phyloP scores from a whole-genome alignment of 2,329 filamentous ascomycete species.

The Fusarium praegraminearum region DNA sequence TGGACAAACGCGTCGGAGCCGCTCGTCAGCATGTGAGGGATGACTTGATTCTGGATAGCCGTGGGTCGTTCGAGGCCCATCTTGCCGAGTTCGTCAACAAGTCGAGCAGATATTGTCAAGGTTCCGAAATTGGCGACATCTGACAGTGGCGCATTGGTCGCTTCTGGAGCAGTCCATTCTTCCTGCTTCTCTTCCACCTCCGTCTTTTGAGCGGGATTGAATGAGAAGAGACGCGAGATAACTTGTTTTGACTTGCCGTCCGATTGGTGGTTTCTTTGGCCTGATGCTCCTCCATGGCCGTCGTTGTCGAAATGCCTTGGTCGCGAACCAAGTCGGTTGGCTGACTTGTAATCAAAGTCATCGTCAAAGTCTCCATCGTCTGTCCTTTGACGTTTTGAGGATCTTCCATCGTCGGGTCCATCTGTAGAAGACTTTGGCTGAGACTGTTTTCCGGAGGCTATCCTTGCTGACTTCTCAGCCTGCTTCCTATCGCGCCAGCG shows the following conservation, averaged over 20 bases:
- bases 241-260: slow-evolving; percentile 64
- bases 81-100: slow-evolving; percentile 88
- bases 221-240: slow-evolving; percentile 92
- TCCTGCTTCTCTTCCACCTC: slow-evolving; percentile 64
- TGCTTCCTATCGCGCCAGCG: slow-evolving; percentile 89
- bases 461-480: slow-evolving; percentile 61
- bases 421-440: slow-evolving; percentile 40
- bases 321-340: slow-evolving; percentile 22
- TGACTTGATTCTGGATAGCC: slow-evolving; percentile 91
- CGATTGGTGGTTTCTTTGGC: slow-evolving; percentile 41
- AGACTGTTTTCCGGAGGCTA: slow-evolving; percentile 40
- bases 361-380: slow-evolving; percentile 32
- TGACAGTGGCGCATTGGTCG: slow-evolving; percentile 90
- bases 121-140: slow-evolving; percentile 89
- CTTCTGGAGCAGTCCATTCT: slow-evolving; percentile 70
- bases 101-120: slow-evolving; percentile 81
- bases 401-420: slow-evolving; percentile 50
- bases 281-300: slow-evolving; percentile 24
- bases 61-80: slow-evolving; percentile 91
- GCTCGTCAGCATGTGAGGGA: slow-evolving; percentile 81
- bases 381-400: slow-evolving; percentile 61
- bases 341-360: slow-evolving; percentile 34
- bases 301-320: slow-evolving; percentile 31
- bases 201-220: slow-evolving; percentile 81
- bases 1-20: slow-evolving; percentile 95